Evolutionary conservation across 2,329 filamentous ascomycete genomes (phyloP).

Genomic region (Colletotrichum tanaceti): DNA sequence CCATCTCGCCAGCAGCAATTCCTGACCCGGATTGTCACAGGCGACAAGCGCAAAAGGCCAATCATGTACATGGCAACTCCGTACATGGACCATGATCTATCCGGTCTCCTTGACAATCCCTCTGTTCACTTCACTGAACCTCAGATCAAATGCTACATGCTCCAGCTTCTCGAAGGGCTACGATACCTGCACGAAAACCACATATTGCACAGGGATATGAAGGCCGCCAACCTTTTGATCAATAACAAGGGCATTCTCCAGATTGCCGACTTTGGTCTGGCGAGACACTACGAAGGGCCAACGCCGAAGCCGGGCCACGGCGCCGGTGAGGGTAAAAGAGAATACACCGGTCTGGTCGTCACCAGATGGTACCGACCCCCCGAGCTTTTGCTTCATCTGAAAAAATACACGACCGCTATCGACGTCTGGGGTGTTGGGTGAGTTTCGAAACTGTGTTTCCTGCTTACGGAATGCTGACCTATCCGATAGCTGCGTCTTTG

Average conservation of each 20-base stretch:
- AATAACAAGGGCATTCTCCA: slow-evolving; percentile 93
- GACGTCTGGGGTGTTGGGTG: slow-evolving; percentile 98
- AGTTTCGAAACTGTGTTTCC: slow-evolving; percentile 48
- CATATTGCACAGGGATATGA: slow-evolving; percentile 98
- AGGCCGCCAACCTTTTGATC: slow-evolving; percentile 96
- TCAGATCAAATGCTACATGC: slow-evolving; percentile 98
- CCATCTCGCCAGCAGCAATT: slow-evolving; percentile 28
- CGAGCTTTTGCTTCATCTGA: slow-evolving; percentile 87
- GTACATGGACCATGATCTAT: slow-evolving; percentile 99
- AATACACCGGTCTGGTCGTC: slow-evolving; percentile 97
- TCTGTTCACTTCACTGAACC: slow-evolving; percentile 86
- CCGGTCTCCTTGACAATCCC: slow-evolving; percentile 94
- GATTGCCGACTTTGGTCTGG: slow-evolving; percentile 96
- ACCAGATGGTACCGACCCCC: slow-evolving; percentile 97
- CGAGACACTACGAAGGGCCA: slow-evolving; percentile 89
- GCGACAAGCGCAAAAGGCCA: slow-evolving; percentile 81
- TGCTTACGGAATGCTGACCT: slow-evolving; percentile 42
- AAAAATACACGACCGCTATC: slow-evolving; percentile 95
- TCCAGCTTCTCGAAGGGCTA: slow-evolving; percentile 90
- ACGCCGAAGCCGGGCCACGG: slow-evolving; percentile 81
- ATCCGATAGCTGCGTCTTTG: slow-evolving; percentile 84
- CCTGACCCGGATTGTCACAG: slow-evolving; percentile 53
- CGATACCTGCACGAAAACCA: slow-evolving; percentile 89
- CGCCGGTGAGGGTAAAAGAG: slow-evolving; percentile 84
- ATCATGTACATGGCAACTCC: slow-evolving; percentile 99